A percentile compares a stretch with the other conserved stretches of the same genome.
phyloP scores from a whole-genome alignment of 257 asterid species.

The Scutellaria barbata region DNA sequence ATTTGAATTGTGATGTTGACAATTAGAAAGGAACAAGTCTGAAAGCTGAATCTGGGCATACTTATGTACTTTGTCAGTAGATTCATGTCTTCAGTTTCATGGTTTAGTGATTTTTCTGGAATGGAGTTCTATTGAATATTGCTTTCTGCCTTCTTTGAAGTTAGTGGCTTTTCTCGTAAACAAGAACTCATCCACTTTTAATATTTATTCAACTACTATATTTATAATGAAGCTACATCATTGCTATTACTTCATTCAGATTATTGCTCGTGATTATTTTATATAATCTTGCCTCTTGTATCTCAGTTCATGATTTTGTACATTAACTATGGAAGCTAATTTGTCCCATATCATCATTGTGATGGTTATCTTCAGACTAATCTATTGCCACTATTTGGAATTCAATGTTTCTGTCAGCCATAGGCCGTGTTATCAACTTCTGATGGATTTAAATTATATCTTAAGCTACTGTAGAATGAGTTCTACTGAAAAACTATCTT shows the following conservation, averaged over 20 bases:
- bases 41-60: constrained; percentile 16
- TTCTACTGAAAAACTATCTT: not conserved
- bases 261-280: constrained; percentile 1
- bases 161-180: constrained; percentile 19
- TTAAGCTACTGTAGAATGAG: constrained; percentile 11
- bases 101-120: constrained; percentile 10
- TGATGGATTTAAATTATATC: not conserved
- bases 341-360: constrained; percentile 3
- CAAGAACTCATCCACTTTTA: not conserved
- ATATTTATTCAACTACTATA: constrained; percentile 16
- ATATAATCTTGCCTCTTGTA: not conserved
- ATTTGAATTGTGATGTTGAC: constrained; percentile 14
- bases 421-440: constrained; percentile 14
- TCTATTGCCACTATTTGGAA: constrained; percentile 5
- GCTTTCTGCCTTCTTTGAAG: constrained; percentile 8
- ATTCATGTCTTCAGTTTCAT: constrained; percentile 9
- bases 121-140: not conserved
- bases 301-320: not conserved
- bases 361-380: not conserved
- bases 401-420: not conserved
- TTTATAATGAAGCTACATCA: constrained; percentile 5
- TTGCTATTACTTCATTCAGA: constrained; percentile 12
- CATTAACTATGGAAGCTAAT: not conserved
- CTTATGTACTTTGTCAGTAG: constrained; percentile 12
- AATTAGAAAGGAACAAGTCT: constrained; percentile 15